Evolutionary conservation across 371 early-diverging fungal genomes (phyloP).

Genomic region (Mycotypha africana): DNA sequence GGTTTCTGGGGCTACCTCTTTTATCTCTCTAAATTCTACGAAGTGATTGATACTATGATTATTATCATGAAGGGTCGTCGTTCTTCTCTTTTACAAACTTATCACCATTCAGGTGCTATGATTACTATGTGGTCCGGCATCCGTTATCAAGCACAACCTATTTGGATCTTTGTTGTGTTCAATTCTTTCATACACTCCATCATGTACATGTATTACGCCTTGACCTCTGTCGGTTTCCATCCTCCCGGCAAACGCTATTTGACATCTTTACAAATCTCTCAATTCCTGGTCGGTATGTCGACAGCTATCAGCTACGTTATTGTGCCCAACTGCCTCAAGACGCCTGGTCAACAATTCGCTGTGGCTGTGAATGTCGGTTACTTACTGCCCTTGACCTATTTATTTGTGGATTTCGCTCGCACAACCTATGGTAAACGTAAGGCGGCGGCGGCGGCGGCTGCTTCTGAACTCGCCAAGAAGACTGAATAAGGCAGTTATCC

Average conservation of each 20-base stretch:
- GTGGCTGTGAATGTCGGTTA: conserved; percentile 70
- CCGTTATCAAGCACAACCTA: conserved; percentile 68
- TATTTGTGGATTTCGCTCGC: conserved; percentile 76
- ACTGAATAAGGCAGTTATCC: conserved; percentile 29
- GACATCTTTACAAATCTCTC: conserved; percentile 83
- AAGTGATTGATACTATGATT: conserved; percentile 83
- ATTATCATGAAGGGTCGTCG: conserved; percentile 78
- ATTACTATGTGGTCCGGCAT: conserved; percentile 78
- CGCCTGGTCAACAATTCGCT: conserved; percentile 60
- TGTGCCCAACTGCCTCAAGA: conserved; percentile 59
- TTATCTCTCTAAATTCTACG: conserved; percentile 86
- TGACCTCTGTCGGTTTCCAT: conserved; percentile 69
- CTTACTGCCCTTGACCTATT: conserved; percentile 72
- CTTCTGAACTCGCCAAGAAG: conserved; percentile 54
- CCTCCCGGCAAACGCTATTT: conserved; percentile 83
- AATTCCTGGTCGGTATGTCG: conserved; percentile 78
- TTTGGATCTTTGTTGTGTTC: conserved; percentile 83
- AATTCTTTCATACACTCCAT: conserved; percentile 89
- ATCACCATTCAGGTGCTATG: conserved; percentile 89
- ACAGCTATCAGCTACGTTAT: conserved; percentile 66
- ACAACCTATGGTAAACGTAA: conserved; percentile 52
- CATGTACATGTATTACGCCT: conserved; percentile 88
- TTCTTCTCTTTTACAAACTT: conserved; percentile 78
- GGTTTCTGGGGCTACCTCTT: conserved; percentile 79
- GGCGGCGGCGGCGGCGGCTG: conserved; percentile 37